Evolutionary conservation across 2,329 filamentous ascomycete species (phyloP).

Genomic region (Dactylellina haptotyla): DNA sequence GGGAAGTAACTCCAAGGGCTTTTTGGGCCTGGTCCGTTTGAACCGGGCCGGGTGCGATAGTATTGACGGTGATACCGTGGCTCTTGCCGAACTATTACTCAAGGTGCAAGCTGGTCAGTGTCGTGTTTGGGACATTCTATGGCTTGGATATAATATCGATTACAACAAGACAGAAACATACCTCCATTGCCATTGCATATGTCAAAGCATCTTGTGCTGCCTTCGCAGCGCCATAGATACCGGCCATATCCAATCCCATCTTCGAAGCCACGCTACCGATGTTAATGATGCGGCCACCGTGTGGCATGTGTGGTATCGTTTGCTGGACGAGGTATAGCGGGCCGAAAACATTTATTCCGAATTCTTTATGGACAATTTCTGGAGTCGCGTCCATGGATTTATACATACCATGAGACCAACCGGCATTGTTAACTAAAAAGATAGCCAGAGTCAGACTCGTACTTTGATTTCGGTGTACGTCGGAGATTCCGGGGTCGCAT

Average conservation of each 20-base stretch:
- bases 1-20: not conserved
- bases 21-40: constrained; percentile 60
- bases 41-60: constrained; percentile 62
- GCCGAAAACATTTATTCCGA: constrained; percentile 61
- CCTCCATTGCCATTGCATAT: constrained; percentile 60
- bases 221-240: constrained; percentile 60
- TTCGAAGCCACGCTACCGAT: constrained; percentile 58
- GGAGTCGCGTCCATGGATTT: constrained; percentile 56
- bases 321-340: constrained; percentile 61
- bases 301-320: constrained; percentile 61
- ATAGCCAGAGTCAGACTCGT: constrained; percentile 4
- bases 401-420: constrained; percentile 52
- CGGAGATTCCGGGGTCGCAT: not conserved
- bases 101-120: not conserved
- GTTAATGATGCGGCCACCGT: constrained; percentile 60
- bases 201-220: constrained; percentile 62
- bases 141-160: constrained; percentile 1
- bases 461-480: not conserved
- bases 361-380: constrained; percentile 58
- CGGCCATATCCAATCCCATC: constrained; percentile 42
- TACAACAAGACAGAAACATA: constrained; percentile 46
- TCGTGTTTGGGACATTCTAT: not conserved
- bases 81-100: constrained; percentile 59
- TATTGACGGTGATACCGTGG: constrained; percentile 64
- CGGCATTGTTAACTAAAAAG: constrained; percentile 62